Conservation (phyloP, 345 rosid species). For the Noccaea bulbosa region DNA sequence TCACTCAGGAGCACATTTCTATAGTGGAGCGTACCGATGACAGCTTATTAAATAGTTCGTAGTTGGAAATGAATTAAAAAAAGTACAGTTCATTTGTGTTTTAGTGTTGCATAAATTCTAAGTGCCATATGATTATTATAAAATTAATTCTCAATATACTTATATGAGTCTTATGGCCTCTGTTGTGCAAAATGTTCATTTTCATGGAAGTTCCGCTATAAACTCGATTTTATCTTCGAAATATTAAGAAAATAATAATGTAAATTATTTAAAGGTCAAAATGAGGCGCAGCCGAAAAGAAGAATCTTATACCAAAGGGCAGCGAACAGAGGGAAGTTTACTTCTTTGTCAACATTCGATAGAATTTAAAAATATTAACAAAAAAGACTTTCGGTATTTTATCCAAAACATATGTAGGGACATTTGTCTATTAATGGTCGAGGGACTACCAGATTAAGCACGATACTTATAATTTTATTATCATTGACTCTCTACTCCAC, state of each 20-base stretch:
- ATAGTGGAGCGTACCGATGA: conserved; percentile 4
- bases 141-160: background rate
- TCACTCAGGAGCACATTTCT: conserved; percentile 6
- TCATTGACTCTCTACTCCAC: conserved; percentile 41
- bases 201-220: conserved; percentile 2
- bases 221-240: background rate
- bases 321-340: background rate
- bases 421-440: conserved; percentile 31
- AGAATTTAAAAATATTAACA: background rate
- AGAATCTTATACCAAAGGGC: conserved; percentile 5
- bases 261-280: conserved; percentile 17
- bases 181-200: background rate
- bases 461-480: conserved; percentile 17
- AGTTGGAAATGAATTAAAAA: background rate
- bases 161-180: background rate
- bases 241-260: background rate
- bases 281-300: conserved; percentile 4
- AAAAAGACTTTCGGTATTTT: conserved; percentile 22
- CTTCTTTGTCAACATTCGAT: background rate
- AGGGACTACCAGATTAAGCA: conserved; percentile 36
- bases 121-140: background rate
- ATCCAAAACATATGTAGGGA: conserved; percentile 28
- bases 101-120: background rate
- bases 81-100: background rate
- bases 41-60: background rate